Conservation (phyloP, 2,329 filamentous ascomycete species). For the Akanthomyces dipterigenus region DNA sequence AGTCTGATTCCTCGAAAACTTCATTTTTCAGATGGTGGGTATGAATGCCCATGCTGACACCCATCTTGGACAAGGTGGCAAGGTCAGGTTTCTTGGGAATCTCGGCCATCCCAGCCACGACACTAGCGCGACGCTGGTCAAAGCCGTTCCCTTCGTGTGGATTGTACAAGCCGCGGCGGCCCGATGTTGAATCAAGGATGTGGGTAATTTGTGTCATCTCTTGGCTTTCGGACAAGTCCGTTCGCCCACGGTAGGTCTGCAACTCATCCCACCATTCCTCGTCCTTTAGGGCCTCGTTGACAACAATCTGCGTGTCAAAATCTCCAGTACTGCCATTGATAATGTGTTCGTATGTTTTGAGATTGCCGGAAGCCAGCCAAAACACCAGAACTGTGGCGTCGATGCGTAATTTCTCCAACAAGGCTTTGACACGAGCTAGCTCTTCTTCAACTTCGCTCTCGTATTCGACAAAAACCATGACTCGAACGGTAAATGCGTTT, state of each 20-base stretch:
- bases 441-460: constrained; percentile 79
- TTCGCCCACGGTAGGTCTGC: constrained; percentile 44
- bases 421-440: constrained; percentile 59
- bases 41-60: constrained; percentile 65
- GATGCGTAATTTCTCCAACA: constrained; percentile 76
- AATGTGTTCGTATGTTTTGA: constrained; percentile 70
- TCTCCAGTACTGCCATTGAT: constrained; percentile 60
- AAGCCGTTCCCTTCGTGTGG: constrained; percentile 29
- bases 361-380: constrained; percentile 67
- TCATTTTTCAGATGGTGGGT: constrained; percentile 64
- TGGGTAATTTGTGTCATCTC: constrained; percentile 37
- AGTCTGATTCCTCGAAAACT: constrained; percentile 40
- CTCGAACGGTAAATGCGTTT: constrained; percentile 62
- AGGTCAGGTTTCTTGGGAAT: constrained; percentile 56
- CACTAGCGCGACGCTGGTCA: constrained; percentile 36
- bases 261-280: constrained; percentile 83
- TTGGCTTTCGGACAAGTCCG: constrained; percentile 33
- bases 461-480: constrained; percentile 85
- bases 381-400: constrained; percentile 74
- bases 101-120: constrained; percentile 45
- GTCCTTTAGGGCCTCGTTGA: constrained; percentile 59
- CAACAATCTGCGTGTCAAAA: constrained; percentile 49
- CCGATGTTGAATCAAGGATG: constrained; percentile 37
- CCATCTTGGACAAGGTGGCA: constrained; percentile 45
- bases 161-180: constrained; percentile 37